These are phyloP conservation scores for Ilex aquifolium DNA, from an alignment of 257 asterid genomes.

Conservation along the genomic window DNA sequence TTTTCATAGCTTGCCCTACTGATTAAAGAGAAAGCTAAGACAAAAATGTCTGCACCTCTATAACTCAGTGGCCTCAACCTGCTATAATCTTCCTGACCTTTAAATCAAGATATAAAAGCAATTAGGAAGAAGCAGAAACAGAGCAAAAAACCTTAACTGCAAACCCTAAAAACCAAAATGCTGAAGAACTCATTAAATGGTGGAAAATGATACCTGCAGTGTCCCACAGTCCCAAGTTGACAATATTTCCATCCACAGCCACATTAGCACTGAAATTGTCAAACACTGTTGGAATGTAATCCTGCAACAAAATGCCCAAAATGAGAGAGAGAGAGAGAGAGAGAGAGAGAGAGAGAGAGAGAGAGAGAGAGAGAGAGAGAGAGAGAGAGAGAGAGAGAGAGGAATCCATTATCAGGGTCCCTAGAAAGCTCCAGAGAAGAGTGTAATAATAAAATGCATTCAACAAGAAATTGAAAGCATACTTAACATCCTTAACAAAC, in stretches of 20 bases:
- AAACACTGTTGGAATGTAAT: slow-evolving; percentile 86
- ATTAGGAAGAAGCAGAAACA: background rate
- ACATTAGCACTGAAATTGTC: slow-evolving; percentile 93
- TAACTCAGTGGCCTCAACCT: slow-evolving; percentile 95
- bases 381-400: background rate
- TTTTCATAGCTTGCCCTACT: slow-evolving; percentile 93
- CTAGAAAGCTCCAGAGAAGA: too few relatives aligned
- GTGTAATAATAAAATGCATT: too few relatives aligned
- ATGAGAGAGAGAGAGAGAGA: background rate
- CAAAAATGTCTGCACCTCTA: slow-evolving; percentile 91
- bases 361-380: background rate
- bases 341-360: background rate
- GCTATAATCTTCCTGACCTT: slow-evolving; percentile 96
- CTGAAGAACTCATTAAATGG: slow-evolving; percentile 1
- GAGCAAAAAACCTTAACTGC: slow-evolving; percentile 3
- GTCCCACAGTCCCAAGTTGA: slow-evolving; percentile 90
- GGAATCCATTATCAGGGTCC: too few relatives aligned
- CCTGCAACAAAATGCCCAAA: slow-evolving; percentile 34
- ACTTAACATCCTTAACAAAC: too few relatives aligned
- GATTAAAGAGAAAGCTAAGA: slow-evolving; percentile 85
- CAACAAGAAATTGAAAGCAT: too few relatives aligned
- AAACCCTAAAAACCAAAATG: slow-evolving; percentile 1
- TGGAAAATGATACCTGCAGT: slow-evolving; percentile 57
- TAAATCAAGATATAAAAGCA: slow-evolving; percentile 11
- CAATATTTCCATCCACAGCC: slow-evolving; percentile 90